A percentile compares a stretch with the other conserved stretches of the same genome.
phyloP scores from a whole-genome alignment of 495 filamentous ascomycete genomes.

The Hypoxylon rickii region DNA sequence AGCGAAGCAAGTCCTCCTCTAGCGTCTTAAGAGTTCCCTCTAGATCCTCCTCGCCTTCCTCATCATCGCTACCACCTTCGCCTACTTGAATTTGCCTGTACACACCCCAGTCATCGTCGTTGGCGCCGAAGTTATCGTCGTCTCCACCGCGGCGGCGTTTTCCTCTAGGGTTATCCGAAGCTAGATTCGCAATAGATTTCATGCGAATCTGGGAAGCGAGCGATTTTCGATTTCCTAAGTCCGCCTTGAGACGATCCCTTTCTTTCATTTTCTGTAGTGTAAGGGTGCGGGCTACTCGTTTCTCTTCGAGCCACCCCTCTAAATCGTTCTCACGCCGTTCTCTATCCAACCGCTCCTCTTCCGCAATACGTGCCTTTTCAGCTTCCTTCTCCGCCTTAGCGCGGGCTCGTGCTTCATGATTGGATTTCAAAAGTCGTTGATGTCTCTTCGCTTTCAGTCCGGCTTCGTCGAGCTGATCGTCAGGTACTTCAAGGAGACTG shows the following conservation, averaged over 20 bases:
- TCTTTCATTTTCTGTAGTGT: slow-evolving; percentile 88
- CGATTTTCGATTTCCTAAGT: slow-evolving; percentile 93
- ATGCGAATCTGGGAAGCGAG: slow-evolving; percentile 94
- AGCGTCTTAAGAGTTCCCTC: slow-evolving; percentile 69
- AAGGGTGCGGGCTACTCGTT: slow-evolving; percentile 71
- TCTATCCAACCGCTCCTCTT: slow-evolving; percentile 79
- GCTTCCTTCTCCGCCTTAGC: slow-evolving; percentile 95
- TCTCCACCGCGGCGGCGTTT: slow-evolving; percentile 75
- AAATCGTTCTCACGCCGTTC: slow-evolving; percentile 83
- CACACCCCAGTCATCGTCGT: slow-evolving; percentile 97
- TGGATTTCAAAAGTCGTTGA: slow-evolving; percentile 89
- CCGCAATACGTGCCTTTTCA: slow-evolving; percentile 80
- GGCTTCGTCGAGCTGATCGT: slow-evolving; percentile 91
- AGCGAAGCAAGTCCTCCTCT: slow-evolving; percentile 81
- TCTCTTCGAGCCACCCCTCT: slow-evolving; percentile 83
- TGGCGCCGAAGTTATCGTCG: slow-evolving; percentile 94
- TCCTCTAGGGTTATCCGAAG: slow-evolving; percentile 76
- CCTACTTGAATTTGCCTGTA: slow-evolving; percentile 89
- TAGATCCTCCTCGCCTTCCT: slow-evolving; percentile 90
- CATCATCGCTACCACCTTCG: slow-evolving; percentile 66
- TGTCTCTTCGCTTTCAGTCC: slow-evolving; percentile 86
- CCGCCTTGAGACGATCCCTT: slow-evolving; percentile 85
- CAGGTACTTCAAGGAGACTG: slow-evolving; percentile 83
- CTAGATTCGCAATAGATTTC: slow-evolving; percentile 97
- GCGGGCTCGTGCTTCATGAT: slow-evolving; percentile 86